Percentiles rank a stretch among this genome's conserved stretches.
phyloP scores from a whole-genome alignment of 371 early-diverging fungal genomes.

The Umbelopsis sp. region DNA sequence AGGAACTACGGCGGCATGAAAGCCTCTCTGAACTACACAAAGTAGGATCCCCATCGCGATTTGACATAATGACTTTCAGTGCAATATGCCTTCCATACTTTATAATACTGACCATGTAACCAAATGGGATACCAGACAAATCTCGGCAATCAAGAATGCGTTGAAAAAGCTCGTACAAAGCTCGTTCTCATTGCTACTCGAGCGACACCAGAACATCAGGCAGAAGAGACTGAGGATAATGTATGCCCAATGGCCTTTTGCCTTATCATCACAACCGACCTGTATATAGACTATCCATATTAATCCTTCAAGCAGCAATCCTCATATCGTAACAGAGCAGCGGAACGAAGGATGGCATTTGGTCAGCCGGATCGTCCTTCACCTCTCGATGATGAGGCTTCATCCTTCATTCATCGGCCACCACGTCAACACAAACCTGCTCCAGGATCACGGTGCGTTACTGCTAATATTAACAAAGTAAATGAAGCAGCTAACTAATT shows the following conservation, averaged over 20 bases:
- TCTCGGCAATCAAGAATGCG: neutral
- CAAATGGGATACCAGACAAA: constrained; percentile 25
- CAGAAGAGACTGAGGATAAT: neutral
- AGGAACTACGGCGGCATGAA: constrained; percentile 65
- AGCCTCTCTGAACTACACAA: constrained; percentile 69
- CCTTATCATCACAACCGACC: too few relatives aligned
- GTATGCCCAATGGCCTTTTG: neutral
- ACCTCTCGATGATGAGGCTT: constrained; percentile 28
- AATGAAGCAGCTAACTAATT: neutral
- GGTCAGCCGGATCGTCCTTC: constrained; percentile 61
- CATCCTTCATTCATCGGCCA: constrained; percentile 55
- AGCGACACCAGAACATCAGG: neutral
- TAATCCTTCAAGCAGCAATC: neutral
- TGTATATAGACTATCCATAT: neutral
- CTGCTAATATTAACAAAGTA: too few relatives aligned
- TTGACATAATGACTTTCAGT: neutral
- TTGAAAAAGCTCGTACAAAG: constrained; percentile 13
- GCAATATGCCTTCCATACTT: constrained; percentile 21
- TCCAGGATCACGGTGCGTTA: neutral
- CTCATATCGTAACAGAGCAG: constrained; percentile 68
- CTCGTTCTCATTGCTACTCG: neutral
- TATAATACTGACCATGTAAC: constrained; percentile 29
- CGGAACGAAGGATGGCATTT: constrained; percentile 68
- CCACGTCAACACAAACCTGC: constrained; percentile 3
- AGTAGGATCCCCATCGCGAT: constrained; percentile 34